Percentiles rank a stretch among this genome's conserved stretches.
These are phyloP conservation scores for Cymbidium sinense DNA, from an alignment of 106 monocot species.

Conservation along the genomic window DNA sequence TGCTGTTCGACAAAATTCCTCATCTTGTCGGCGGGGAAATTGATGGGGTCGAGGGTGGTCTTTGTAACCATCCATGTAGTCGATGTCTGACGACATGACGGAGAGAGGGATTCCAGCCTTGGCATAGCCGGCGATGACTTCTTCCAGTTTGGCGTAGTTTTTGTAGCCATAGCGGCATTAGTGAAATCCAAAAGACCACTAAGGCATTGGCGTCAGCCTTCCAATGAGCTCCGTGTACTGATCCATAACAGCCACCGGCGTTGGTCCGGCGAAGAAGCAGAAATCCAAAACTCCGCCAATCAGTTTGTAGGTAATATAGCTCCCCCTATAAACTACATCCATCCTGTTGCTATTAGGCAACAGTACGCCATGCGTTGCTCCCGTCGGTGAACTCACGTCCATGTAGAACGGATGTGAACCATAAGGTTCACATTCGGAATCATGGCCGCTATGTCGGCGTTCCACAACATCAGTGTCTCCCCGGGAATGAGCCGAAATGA, in stretches of 20 bases:
- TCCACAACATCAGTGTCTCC: slow-evolving; percentile 63
- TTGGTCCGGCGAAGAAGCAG: no score
- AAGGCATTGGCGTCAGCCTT: slow-evolving; percentile 31
- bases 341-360: slow-evolving; percentile 63
- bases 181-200: no score
- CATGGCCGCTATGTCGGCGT: slow-evolving; percentile 30
- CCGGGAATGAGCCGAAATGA: slow-evolving; percentile 28
- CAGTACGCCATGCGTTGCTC: no score
- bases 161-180: no score
- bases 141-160: slow-evolving; percentile 42
- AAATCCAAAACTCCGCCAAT: slow-evolving; percentile 54
- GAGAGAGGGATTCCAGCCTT: slow-evolving; percentile 50
- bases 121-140: slow-evolving; percentile 49
- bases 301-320: slow-evolving; percentile 44
- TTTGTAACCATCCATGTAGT: slow-evolving; percentile 87
- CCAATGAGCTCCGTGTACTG: no score
- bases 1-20: no score
- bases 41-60: no score
- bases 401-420: slow-evolving; percentile 81
- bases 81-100: slow-evolving; percentile 70
- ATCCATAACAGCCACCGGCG: no score
- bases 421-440: slow-evolving; percentile 35
- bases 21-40: no score
- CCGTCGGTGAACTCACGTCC: no score
- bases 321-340: slow-evolving; percentile 37